Evolutionary conservation across 2,329 filamentous ascomycete species (phyloP), one percentile per base, ranked within the genome.

Genomic region (Botrytis fragariae): DNA sequence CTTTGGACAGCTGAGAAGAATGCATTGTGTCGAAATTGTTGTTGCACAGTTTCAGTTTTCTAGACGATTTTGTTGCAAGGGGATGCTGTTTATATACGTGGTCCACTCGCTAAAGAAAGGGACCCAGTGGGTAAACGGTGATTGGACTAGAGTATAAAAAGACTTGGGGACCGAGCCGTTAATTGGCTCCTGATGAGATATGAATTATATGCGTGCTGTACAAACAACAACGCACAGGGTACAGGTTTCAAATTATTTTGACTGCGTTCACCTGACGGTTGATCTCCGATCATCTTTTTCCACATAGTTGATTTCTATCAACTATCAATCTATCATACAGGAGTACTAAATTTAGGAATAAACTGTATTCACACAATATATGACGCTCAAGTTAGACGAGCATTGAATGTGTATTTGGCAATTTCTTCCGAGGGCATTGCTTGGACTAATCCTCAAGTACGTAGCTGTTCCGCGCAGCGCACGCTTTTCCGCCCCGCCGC

Each of bases 71-170:
- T 61, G 22, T 72, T 67, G 29, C 45, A 67, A 42, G 51, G 71
- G 37, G 57, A 59, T 37, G 45, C 51, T 59, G 62, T 68, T 57
- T 72, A 72, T 69, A 68, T 70, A 72, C 71, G 71, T 72, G 71
- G 71, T 67, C 48, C 71, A 62, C 63, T 69, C 62, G 62, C 63
- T 72, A 59, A 72, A 68, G 57, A 67, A 68, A 35, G 71, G 62
- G 62, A 54, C 42, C 51, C 37, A 64, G 60, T 64, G 44, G 25
- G 22, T 64, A 54, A 48, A 35, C 29, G n/a, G 45, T 72, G 25
- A 72, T 72, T 72, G 71, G 48, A 18, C 39, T 54, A 48, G 37
- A 22, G 39, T 48, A 3, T 39, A 60, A 35, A 45, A 25, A 22
- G n/a, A 62, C 44, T 68, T 61, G 35, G 37, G 62, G 22, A 20